phyloP scores from a whole-genome alignment of 345 rosid species.

The Euphorbia tirucalli region DNA sequence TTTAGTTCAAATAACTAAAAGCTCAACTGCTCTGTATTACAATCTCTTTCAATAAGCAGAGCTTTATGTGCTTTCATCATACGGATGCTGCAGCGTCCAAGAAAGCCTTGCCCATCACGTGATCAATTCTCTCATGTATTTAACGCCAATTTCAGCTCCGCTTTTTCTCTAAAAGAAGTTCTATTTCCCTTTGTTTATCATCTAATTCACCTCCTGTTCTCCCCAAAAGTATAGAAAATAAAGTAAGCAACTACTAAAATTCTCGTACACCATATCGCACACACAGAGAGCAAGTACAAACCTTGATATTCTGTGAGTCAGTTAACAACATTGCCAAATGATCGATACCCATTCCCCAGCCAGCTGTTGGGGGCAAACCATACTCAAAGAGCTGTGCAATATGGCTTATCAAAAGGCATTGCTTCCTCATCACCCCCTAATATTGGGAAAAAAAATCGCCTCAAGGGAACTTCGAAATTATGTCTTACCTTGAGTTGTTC shows the following conservation, averaged over 20 bases:
- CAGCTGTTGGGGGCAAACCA: conserved; percentile 93
- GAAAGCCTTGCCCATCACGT: too few species aligned
- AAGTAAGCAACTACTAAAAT: neutral
- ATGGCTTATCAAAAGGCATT: conserved; percentile 91
- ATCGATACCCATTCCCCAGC: conserved; percentile 96
- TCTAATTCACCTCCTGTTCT: conserved; percentile 87
- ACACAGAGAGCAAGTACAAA: conserved; percentile 8
- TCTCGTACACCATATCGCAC: neutral
- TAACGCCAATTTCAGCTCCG: too few species aligned
- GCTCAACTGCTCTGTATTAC: too few species aligned
- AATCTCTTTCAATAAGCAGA: too few species aligned
- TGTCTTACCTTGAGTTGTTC: conserved; percentile 80
- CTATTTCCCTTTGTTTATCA: too few species aligned
- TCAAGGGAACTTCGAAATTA: neutral
- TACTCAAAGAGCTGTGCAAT: conserved; percentile 79
- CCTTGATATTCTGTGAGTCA: conserved; percentile 96
- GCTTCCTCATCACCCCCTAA: conserved; percentile 99
- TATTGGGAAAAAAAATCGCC: neutral
- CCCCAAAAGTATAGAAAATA: conserved; percentile 11
- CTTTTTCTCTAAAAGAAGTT: too few species aligned
- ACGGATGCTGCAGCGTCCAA: too few species aligned
- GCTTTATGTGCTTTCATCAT: too few species aligned
- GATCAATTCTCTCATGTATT: too few species aligned
- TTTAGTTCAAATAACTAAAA: too few species aligned
- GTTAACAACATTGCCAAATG: conserved; percentile 83